These are phyloP conservation scores for Mycoemilia scoparia DNA, from an alignment of 192 early-diverging fungal species.

Conservation along the genomic window DNA sequence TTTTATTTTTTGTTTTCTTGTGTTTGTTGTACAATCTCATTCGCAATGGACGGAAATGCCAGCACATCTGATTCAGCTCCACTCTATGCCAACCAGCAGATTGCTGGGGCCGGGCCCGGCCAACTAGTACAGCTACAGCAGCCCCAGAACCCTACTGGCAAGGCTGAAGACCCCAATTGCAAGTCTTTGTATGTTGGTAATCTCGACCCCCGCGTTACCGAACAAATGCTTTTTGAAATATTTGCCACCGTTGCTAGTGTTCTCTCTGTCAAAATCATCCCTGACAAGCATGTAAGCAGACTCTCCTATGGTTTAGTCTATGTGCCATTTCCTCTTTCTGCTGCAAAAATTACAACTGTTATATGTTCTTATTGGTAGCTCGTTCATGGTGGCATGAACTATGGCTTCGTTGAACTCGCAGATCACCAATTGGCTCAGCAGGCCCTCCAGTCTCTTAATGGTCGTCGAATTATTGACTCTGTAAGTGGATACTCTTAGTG, in stretches of 20 bases:
- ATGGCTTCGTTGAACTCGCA: constrained; percentile 76
- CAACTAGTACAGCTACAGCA: no score
- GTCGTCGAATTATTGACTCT: constrained; percentile 15
- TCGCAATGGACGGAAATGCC: no score
- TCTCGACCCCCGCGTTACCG: constrained; percentile 63
- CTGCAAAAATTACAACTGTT: neutral
- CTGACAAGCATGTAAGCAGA: constrained; percentile 43
- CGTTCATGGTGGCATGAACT: constrained; percentile 55
- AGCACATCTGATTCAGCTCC: no score
- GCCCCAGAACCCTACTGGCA: no score
- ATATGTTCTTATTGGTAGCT: constrained; percentile 21
- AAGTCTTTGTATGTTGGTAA: constrained; percentile 72
- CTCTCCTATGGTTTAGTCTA: neutral
- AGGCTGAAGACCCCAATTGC: constrained; percentile 15
- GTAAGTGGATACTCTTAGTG: constrained; percentile 9
- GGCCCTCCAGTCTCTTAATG: constrained; percentile 56
- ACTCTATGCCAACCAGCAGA: no score
- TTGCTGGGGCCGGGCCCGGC: no score
- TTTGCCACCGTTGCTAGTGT: constrained; percentile 47
- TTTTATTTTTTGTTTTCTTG: constrained; percentile 1
- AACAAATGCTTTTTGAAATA: constrained; percentile 49
- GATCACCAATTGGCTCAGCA: constrained; percentile 49
- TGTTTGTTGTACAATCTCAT: neutral
- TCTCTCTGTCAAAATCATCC: constrained; percentile 61
- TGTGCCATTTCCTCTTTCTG: neutral